These are phyloP conservation scores for Zymoseptoria ardabiliae DNA, from an alignment of 2,329 filamentous ascomycete genomes.

Conservation along the genomic window DNA sequence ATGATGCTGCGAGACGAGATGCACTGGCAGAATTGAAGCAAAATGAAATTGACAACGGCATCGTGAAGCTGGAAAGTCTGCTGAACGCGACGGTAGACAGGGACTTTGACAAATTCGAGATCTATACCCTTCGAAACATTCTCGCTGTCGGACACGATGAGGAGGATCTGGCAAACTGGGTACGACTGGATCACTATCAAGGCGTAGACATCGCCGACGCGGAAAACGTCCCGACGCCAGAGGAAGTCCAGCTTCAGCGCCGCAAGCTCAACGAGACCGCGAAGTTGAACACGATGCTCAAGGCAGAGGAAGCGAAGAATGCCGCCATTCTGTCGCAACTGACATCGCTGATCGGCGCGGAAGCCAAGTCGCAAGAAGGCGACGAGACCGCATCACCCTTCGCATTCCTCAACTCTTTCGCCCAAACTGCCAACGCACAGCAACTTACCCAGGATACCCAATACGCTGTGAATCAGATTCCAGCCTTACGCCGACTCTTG, in stretches of 20 bases:
- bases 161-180: conserved; percentile 63
- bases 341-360: conserved; percentile 46
- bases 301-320: conserved; percentile 64
- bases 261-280: conserved; percentile 71
- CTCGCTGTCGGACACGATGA: conserved; percentile 40
- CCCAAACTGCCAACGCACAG: conserved; percentile 36
- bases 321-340: conserved; percentile 62
- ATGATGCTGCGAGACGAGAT: conserved; percentile 29
- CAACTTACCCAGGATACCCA: conserved; percentile 62
- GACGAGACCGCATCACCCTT: conserved; percentile 32
- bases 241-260: conserved; percentile 64
- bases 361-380: conserved; percentile 6
- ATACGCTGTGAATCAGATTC: conserved; percentile 77
- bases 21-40: conserved; percentile 25
- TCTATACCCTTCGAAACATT: conserved; percentile 80
- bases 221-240: conserved; percentile 49
- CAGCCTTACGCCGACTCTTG: conserved; percentile 66
- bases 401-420: conserved; percentile 50
- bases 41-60: conserved; percentile 71
- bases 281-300: conserved; percentile 62
- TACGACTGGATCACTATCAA: conserved; percentile 79
- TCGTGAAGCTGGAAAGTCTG: conserved; percentile 43
- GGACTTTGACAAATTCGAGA: conserved; percentile 49
- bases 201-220: conserved; percentile 33
- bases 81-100: conserved; percentile 44